Percentiles rank a stretch among this genome's conserved stretches.
These are phyloP conservation scores for Candolleomyces eurysporus DNA, from an alignment of 768 basidiomycete genomes.

Conservation along the genomic window DNA sequence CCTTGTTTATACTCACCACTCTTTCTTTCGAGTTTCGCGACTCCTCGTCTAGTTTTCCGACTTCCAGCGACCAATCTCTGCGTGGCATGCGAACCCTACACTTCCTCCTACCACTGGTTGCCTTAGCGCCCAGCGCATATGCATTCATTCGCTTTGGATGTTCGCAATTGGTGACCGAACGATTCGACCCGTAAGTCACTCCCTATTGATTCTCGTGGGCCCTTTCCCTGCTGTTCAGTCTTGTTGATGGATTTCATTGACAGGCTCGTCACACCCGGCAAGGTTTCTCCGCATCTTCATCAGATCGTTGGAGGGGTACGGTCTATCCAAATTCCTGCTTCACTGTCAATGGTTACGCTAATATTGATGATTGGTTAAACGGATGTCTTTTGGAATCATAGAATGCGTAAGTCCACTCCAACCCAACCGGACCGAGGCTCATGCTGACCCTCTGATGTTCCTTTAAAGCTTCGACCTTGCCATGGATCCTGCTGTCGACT, in stretches of 20 bases:
- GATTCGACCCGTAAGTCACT: conserved; percentile 7
- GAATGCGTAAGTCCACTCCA: background rate
- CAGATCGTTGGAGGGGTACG: conserved; percentile 11
- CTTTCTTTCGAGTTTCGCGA: too few relatives aligned
- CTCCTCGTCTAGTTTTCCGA: too few relatives aligned
- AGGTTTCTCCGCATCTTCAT: conserved; percentile 8
- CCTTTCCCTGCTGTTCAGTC: background rate
- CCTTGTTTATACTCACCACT: too few relatives aligned
- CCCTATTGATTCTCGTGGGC: background rate
- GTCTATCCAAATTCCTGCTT: background rate
- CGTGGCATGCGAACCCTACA: too few relatives aligned
- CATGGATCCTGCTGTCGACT: conserved; percentile 4
- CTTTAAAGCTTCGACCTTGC: conserved; percentile 5
- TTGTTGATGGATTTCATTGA: background rate
- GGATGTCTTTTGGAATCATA: background rate
- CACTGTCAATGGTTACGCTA: background rate
- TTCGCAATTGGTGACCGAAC: conserved; percentile 9
- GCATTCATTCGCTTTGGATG: conserved; percentile 9
- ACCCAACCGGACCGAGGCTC: background rate
- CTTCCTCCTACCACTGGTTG: too few relatives aligned
- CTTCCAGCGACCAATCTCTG: too few relatives aligned
- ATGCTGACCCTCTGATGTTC: background rate
- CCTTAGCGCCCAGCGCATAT: background rate
- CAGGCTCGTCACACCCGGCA: conserved; percentile 7
- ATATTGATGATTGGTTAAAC: background rate